Base-by-base conservation (phyloP, 176 grass and related monocot genomes). In the Lolium multiflorum region DNA sequence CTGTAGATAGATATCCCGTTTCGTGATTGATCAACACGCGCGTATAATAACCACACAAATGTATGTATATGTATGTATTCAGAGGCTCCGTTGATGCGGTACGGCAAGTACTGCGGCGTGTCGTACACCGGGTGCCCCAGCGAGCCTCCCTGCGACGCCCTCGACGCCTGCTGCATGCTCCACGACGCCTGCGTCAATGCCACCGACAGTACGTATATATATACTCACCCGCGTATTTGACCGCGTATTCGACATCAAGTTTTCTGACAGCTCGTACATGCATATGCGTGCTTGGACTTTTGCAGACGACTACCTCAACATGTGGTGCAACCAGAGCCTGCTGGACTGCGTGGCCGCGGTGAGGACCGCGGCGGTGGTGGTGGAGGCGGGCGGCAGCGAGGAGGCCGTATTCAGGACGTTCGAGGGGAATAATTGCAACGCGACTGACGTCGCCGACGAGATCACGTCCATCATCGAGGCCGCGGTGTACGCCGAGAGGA, bases 91-190 rank as follows among this genome's bases (percentile, higher is more conserved):
- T 71, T 98, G 57, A 82, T 98, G 78, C 82, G 89, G 64, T 95
- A 98, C 22, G 96, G 96, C 73, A 96, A 98, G 84, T 98, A 94
- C 80, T 96, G 97, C 79, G 97, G 94, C 41, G 85, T 94, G 37
- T 51, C 64, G 0, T 99, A 99, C 90, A 93, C 88, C 13, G 97
- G 97, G 2, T 99, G 92, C 76, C 87, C 94, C 15, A 92, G 92
- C 43, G 94, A 99, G 87, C 46, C 9, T 28, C 94, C 97, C 11
- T 94, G 97, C 76, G 97, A 99, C 82, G 97, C 83, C 21, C 81
- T 98, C 38, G 96, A 98, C 48, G 91, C 96, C 74, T 98, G 96
- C 88, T 98, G 96, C 90, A 91, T 96, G 96, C 21, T 91, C 84
- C 97, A 98, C 81, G 97, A 98, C 82, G 79, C 71, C 18, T 99